phyloP scores from a whole-genome alignment of 1,284 basidiomycete species.

The Irpex lacteus region DNA sequence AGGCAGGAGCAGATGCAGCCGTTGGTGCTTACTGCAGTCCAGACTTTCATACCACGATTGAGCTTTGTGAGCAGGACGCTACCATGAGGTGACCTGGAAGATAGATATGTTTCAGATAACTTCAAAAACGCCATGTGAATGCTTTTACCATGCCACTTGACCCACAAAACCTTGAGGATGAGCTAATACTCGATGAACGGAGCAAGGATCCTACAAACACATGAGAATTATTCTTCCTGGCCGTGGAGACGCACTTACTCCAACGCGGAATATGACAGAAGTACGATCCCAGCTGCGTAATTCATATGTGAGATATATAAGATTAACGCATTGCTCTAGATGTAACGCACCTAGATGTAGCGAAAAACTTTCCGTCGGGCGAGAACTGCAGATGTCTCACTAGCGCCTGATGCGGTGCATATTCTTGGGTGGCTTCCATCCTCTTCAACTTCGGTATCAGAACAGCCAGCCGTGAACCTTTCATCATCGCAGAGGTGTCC shows the following conservation, averaged over 20 bases:
- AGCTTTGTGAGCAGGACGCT: constrained; percentile 64
- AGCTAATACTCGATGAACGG: constrained; percentile 61
- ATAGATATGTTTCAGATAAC: background rate
- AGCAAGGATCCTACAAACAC: constrained; percentile 47
- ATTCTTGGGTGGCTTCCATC: constrained; percentile 56
- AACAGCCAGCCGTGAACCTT: constrained; percentile 51
- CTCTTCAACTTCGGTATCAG: constrained; percentile 58
- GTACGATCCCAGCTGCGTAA: constrained; percentile 72
- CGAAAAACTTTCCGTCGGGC: constrained; percentile 65
- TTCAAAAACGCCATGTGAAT: constrained; percentile 1
- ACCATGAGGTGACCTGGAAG: constrained; percentile 63
- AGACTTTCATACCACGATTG: constrained; percentile 69
- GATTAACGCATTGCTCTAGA: background rate
- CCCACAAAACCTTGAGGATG: constrained; percentile 75
- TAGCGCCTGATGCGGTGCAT: constrained; percentile 62
- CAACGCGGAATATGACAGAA: constrained; percentile 69
- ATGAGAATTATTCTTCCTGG: constrained; percentile 7
- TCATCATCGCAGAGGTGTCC: constrained; percentile 39
- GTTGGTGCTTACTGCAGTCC: constrained; percentile 56
- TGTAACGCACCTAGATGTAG: constrained; percentile 59
- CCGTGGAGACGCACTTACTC: constrained; percentile 37
- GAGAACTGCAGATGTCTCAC: constrained; percentile 72
- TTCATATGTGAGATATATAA: background rate
- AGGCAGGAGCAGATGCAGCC: background rate
- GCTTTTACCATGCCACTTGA: constrained; percentile 71